Evolutionary conservation across 768 basidiomycete genomes (phyloP).

Genomic region (Ramaria sp.): DNA sequence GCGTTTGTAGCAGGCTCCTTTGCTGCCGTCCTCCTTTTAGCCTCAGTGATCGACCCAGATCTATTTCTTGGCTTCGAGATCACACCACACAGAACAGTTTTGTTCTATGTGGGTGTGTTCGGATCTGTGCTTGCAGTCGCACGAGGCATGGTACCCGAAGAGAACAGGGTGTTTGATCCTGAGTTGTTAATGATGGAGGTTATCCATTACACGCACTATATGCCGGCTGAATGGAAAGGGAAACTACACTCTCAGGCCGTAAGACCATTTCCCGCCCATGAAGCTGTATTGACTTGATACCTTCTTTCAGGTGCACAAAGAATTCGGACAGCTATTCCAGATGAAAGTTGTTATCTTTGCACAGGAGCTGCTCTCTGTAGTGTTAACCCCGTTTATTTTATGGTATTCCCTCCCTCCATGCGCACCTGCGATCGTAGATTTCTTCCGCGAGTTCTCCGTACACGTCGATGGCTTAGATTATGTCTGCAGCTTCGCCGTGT

Average conservation of each 20-base stretch:
- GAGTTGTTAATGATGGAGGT: slow-evolving; percentile 89
- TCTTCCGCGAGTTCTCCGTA: slow-evolving; percentile 96
- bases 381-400: slow-evolving; percentile 88
- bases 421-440: slow-evolving; percentile 87
- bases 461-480: slow-evolving; percentile 96
- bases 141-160: slow-evolving; percentile 91
- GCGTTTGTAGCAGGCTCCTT: slow-evolving; percentile 96
- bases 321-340: slow-evolving; percentile 88
- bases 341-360: slow-evolving; percentile 84
- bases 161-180: slow-evolving; percentile 88
- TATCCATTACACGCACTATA: slow-evolving; percentile 89
- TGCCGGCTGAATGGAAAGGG: slow-evolving; percentile 88
- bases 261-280: slow-evolving; percentile 8
- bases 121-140: slow-evolving; percentile 82
- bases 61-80: slow-evolving; percentile 91
- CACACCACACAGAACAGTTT: slow-evolving; percentile 80
- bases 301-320: slow-evolving; percentile 61
- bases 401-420: slow-evolving; percentile 88
- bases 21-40: slow-evolving; percentile 87
- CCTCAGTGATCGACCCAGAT: slow-evolving; percentile 89
- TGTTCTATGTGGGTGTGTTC: slow-evolving; percentile 89
- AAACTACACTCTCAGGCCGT: slow-evolving; percentile 85
- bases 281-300: not conserved
- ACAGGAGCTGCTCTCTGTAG: slow-evolving; percentile 82
- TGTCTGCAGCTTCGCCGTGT: slow-evolving; percentile 96